These are phyloP conservation scores for Euphorbia corollata DNA, from an alignment of 441 rosid genomes.

Conservation along the genomic window DNA sequence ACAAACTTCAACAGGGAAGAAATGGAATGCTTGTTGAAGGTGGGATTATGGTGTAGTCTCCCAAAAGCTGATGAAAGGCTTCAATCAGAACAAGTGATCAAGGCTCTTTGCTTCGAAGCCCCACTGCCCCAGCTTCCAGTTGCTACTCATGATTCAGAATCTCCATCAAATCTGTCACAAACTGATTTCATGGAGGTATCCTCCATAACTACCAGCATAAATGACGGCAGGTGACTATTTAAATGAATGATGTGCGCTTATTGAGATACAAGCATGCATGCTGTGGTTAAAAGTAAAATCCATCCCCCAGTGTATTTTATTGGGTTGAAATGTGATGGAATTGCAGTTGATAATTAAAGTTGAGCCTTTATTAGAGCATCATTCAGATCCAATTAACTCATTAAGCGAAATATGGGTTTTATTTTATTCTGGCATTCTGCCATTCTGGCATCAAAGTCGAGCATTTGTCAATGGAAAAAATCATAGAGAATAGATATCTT, in stretches of 20 bases:
- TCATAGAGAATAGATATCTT: neutral
- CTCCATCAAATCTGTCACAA: neutral
- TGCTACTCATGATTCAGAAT: neutral
- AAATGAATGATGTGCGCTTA: neutral
- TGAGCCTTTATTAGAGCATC: no score
- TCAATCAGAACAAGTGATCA: neutral
- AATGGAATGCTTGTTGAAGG: slow-evolving; percentile 10
- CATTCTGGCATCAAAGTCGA: neutral
- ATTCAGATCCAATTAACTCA: neutral
- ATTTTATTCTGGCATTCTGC: neutral
- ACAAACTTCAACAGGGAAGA: slow-evolving; percentile 6
- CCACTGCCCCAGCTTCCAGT: slow-evolving; percentile 4
- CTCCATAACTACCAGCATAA: slow-evolving; percentile 1
- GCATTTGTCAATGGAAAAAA: neutral
- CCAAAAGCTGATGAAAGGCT: slow-evolving; percentile 7
- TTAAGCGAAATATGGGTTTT: neutral
- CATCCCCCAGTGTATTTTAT: no score
- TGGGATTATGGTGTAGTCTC: slow-evolving; percentile 11
- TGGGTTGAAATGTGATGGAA: no score
- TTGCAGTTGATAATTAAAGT: no score
- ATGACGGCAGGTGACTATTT: neutral
- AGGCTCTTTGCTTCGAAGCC: neutral
- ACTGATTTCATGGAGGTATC: neutral
- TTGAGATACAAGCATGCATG: no score
- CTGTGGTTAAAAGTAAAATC: no score